Base-by-base conservation (phyloP, 495 filamentous ascomycete species). In the Aspergillus sclerotiicarbonarius region DNA sequence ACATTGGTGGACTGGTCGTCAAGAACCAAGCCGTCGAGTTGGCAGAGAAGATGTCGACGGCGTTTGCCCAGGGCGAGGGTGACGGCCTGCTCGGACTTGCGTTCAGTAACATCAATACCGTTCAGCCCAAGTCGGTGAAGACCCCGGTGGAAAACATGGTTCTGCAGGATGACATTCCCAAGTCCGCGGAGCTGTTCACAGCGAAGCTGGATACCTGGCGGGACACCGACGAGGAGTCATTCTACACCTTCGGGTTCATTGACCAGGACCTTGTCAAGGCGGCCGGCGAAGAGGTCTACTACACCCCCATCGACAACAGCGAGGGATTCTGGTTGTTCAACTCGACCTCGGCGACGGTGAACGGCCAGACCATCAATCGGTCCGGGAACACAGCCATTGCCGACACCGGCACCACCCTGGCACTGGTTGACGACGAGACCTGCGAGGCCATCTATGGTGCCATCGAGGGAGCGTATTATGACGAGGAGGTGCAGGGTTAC, bases 111-210 rank as follows among this genome's bases (percentile, higher is more conserved):
- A 87, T 90, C 79, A 91, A 91, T 76, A 89, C 86, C 3, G 83
- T 90, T 56, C 72, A 76, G 51, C 80, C 86, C 0, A 74, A 76
- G 47, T 29, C 25, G 4, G 87, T 89, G 39, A 71, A 76, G n/a
- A 91, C 89, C 1, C 86, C 87, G 0, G 82, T 91, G 18, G 83
- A 87, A 66, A 91, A 90, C 72, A 89, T 92, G 88, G 88, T 90
- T 60, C 66, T 70, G 21, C 84, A 91, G 61, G 58, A 75, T 0
- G 83, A 87, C 51, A 90, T 92, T 53, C 82, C 84, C 9, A 73
- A 83, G 58, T 71, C 74, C 4, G 64, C 80, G 3, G 79, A 86
- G 68, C 78, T 93, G n/a, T 92, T 91, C 75, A 91, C 88, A 0
- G 86, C 81, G 19, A 85, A 88, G 53, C 80, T 92, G 43, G 87